Percentiles rank a stretch among this genome's conserved stretches.
phyloP scores from a whole-genome alignment of 345 rosid genomes.

The Odontarrhena argentea region DNA sequence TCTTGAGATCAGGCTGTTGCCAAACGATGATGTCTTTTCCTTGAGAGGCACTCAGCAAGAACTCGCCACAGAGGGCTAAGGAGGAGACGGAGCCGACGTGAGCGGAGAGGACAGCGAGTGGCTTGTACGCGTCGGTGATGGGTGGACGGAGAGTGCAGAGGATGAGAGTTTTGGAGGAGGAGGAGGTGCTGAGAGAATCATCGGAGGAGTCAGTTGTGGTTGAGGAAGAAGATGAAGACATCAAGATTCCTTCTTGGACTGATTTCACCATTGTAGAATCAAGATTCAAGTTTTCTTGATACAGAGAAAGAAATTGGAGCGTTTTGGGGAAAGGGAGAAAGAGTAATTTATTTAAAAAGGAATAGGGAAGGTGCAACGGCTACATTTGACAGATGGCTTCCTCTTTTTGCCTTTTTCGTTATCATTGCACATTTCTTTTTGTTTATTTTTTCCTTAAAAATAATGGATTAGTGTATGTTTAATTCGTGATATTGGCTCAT shows the following conservation, averaged over 20 bases:
- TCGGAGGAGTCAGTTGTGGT: slow-evolving; percentile 57
- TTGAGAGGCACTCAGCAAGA: slow-evolving; percentile 85
- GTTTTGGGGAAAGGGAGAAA: slow-evolving; percentile 12
- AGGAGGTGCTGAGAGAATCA: slow-evolving; percentile 50
- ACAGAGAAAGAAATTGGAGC: slow-evolving; percentile 33
- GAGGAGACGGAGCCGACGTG: slow-evolving; percentile 89
- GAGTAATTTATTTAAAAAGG: slow-evolving; percentile 30
- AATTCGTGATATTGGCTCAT: slow-evolving; percentile 8
- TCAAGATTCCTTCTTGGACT: slow-evolving; percentile 41
- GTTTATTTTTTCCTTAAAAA: not conserved
- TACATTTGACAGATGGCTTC: slow-evolving; percentile 53
- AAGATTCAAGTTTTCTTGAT: slow-evolving; percentile 3
- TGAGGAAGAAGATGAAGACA: slow-evolving; percentile 60
- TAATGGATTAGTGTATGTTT: not conserved
- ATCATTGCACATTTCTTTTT: slow-evolving; percentile 14
- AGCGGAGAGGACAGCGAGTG: slow-evolving; percentile 74
- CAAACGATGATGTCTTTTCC: slow-evolving; percentile 96
- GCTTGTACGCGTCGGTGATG: slow-evolving; percentile 50
- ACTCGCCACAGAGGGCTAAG: slow-evolving; percentile 84
- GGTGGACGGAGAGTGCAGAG: slow-evolving; percentile 41
- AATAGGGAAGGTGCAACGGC: slow-evolving; percentile 63
- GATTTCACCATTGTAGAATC: slow-evolving; percentile 20
- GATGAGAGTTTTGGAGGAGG: slow-evolving; percentile 47
- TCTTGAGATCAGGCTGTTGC: slow-evolving; percentile 94
- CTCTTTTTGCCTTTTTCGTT: slow-evolving; percentile 29